These are phyloP conservation scores for Leucocoprinus sp. DNA, from an alignment of 768 basidiomycete species.

Conservation along the genomic window DNA sequence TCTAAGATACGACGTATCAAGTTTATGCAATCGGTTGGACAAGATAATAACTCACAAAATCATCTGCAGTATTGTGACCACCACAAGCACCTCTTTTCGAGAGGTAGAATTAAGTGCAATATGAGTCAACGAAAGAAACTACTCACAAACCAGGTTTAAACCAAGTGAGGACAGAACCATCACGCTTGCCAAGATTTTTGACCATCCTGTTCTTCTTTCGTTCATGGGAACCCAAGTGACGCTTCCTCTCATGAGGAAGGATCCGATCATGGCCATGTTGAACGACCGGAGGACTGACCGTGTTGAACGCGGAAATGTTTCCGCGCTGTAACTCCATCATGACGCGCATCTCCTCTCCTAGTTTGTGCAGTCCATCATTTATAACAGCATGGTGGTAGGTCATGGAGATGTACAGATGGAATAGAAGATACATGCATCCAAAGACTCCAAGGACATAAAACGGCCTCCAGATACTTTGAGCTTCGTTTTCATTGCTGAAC, in stretches of 20 bases:
- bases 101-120: neutral
- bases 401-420: slow-evolving; percentile 6
- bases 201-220: slow-evolving; percentile 8
- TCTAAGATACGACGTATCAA: slow-evolving; percentile 18
- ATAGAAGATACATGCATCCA: slow-evolving; percentile 8
- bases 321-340: slow-evolving; percentile 1
- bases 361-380: slow-evolving; percentile 1
- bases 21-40: too few species aligned
- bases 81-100: slow-evolving; percentile 35
- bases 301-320: neutral
- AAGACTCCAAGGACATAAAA: slow-evolving; percentile 6
- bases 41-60: slow-evolving; percentile 22
- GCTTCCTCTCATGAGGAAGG: slow-evolving; percentile 7
- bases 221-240: slow-evolving; percentile 8
- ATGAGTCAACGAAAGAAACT: neutral
- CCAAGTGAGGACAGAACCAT: slow-evolving; percentile 18
- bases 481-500: neutral
- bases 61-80: slow-evolving; percentile 17
- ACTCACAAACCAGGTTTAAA: slow-evolving; percentile 23
- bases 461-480: neutral
- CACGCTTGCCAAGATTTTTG: slow-evolving; percentile 5
- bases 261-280: neutral
- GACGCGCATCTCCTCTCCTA: slow-evolving; percentile 6
- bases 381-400: slow-evolving; percentile 4
- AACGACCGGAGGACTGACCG: neutral